Percentiles rank a stretch among this genome's conserved stretches.
These are phyloP conservation scores for Apiospora saccharicola DNA, from an alignment of 2,329 filamentous ascomycete species.

Conservation along the genomic window DNA sequence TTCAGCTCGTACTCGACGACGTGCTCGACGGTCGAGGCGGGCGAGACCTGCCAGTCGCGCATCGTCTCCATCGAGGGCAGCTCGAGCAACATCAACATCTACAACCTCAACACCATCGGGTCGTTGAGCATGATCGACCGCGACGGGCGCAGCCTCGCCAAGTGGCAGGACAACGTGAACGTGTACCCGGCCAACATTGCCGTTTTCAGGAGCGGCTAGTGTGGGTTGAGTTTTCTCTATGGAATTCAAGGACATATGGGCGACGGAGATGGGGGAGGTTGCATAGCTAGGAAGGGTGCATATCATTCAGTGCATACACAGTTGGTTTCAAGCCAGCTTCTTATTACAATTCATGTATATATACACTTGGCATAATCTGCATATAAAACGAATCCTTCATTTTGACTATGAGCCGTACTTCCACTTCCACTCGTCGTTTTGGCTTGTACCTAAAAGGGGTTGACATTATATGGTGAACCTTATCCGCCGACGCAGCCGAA, in stretches of 20 bases:
- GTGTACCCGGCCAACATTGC: slow-evolving; percentile 43
- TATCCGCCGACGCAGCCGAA: neutral
- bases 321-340: neutral
- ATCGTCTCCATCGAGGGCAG: slow-evolving; percentile 49
- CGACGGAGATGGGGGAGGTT: neutral
- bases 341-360: neutral
- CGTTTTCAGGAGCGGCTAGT: slow-evolving; percentile 39
- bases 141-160: slow-evolving; percentile 41
- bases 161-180: slow-evolving; percentile 42
- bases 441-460: neutral
- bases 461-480: neutral
- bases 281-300: neutral
- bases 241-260: neutral
- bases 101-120: slow-evolving; percentile 57
- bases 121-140: slow-evolving; percentile 47
- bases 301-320: neutral
- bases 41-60: slow-evolving; percentile 49
- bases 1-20: slow-evolving; percentile 65
- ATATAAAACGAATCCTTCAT: neutral
- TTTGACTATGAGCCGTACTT: neutral
- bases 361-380: neutral
- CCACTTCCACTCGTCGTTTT: neutral
- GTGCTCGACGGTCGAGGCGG: slow-evolving; percentile 46
- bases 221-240: neutral
- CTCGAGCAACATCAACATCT: slow-evolving; percentile 47